Evolutionary conservation across 108 stramenopile genomes (phyloP).

Genomic region (Licmophora abbreviata): DNA sequence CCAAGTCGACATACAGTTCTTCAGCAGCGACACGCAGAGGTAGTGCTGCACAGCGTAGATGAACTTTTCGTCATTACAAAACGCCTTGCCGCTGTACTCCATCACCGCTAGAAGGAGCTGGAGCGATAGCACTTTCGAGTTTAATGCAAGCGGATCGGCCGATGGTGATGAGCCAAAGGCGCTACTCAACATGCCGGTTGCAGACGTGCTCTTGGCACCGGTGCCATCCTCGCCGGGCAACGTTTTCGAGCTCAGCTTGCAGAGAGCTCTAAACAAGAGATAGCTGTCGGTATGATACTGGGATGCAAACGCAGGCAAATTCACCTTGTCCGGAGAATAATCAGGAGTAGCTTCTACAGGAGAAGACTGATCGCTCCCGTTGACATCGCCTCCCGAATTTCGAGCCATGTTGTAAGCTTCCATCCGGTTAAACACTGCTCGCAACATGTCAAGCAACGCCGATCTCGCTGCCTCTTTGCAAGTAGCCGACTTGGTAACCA

Average conservation of each 20-base stretch:
- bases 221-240: slow-evolving; percentile 59
- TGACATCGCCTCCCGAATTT: slow-evolving; percentile 6
- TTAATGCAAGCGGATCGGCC: slow-evolving; percentile 73
- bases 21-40: slow-evolving; percentile 87
- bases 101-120: slow-evolving; percentile 87
- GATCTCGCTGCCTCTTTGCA: slow-evolving; percentile 80
- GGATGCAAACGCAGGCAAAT: slow-evolving; percentile 45
- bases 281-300: slow-evolving; percentile 92
- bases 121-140: slow-evolving; percentile 86
- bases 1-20: slow-evolving; percentile 92
- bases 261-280: slow-evolving; percentile 91
- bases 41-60: slow-evolving; percentile 88
- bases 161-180: slow-evolving; percentile 31
- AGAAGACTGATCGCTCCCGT: no score
- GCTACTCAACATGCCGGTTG: slow-evolving; percentile 13
- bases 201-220: slow-evolving; percentile 1
- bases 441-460: slow-evolving; percentile 86
- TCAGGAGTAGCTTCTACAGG: not conserved
- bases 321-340: not conserved
- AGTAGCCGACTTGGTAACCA: slow-evolving; percentile 62
- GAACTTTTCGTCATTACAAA: slow-evolving; percentile 82
- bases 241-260: slow-evolving; percentile 88
- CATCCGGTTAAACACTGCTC: slow-evolving; percentile 88
- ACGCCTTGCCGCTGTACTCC: slow-evolving; percentile 68
- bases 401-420: slow-evolving; percentile 60